Conservation (phyloP, 805 yeast genomes). For the Torulaspora delbrueckii region DNA sequence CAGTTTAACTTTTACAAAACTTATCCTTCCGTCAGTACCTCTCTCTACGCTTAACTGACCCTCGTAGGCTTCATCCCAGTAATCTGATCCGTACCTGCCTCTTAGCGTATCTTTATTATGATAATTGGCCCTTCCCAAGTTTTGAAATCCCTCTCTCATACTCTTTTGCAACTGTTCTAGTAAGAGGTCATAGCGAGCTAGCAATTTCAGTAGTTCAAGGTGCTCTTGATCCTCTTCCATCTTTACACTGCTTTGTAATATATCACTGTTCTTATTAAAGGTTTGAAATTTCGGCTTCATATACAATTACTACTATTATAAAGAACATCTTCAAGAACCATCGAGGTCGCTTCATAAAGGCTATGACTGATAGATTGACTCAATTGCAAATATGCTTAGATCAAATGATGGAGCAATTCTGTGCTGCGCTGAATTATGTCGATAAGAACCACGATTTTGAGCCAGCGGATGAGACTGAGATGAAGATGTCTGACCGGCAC, state of each 20-base stretch:
- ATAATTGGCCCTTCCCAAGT: conserved; percentile 32
- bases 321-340: background rate
- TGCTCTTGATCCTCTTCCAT: conserved; percentile 8
- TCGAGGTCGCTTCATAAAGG: background rate
- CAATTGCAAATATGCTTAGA: conserved; percentile 88
- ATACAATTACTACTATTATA: background rate
- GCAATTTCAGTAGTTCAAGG: conserved; percentile 16
- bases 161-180: conserved; percentile 28
- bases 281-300: conserved; percentile 1
- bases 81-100: conserved; percentile 33
- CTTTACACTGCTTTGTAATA: background rate
- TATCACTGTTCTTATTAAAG: background rate
- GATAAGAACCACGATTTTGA: conserved; percentile 69
- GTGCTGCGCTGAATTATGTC: conserved; percentile 71
- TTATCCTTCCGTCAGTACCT: conserved; percentile 1
- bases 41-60: conserved; percentile 20
- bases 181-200: conserved; percentile 25
- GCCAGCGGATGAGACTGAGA: conserved; percentile 43
- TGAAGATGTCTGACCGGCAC: conserved; percentile 55
- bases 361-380: conserved; percentile 80
- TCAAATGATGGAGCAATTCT: conserved; percentile 69
- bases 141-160: conserved; percentile 25
- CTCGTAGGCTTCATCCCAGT: conserved; percentile 30
- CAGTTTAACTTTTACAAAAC: background rate
- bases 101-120: conserved; percentile 31